Evolutionary conservation across 1,139 yeast genomes (phyloP), one percentile per base, ranked within the genome.

Genomic region (Debaryomyces singareniensis): DNA sequence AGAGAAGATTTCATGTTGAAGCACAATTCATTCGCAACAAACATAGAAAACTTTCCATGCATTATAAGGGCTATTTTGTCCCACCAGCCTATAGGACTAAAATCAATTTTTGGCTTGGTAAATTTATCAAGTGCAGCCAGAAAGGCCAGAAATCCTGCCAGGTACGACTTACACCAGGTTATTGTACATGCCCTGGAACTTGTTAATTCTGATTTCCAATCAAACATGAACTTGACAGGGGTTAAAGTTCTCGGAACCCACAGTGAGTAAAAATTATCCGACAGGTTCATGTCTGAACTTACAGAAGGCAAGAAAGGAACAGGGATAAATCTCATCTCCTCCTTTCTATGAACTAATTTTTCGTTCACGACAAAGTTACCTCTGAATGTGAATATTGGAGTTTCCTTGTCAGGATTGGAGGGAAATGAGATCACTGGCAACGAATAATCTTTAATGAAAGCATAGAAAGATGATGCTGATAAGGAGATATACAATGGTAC

Each of bases 11-110:
- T 73, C 40, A 72, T 71, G 40, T 71, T 75, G 26, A 73, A 54
- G 36, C 72, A 62, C 23, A 74, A 51, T 35, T 75, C 78, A 60
- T 49, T 61, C 22, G 47, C 53, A 21, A 83, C 55, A 38, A 75
- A 71, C 64, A 80, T 75, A 6, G 65, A 55, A 16, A 75, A 58
- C 44, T 73, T 76, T 6, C 71, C 74, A 35, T 64, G 74, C 28
- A 54, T 42, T 27, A 54, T 44, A 22, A 68, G 45, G 0, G 70
- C 55, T 15, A 63, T 33, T 31, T 68, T 68, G 39, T 68, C 83
- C 82, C 72, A 82, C 62, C 64, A 81, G 0, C 97, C 97, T 16
- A 87, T 58, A 27, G 85, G 84, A 35, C 95, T 83, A 14, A 87
- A 89, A 51, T 91, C 97, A 11, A 83, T 63, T 9, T 77, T 79